phyloP scores from a whole-genome alignment of 192 early-diverging fungal genomes.

The Podila epigama region DNA sequence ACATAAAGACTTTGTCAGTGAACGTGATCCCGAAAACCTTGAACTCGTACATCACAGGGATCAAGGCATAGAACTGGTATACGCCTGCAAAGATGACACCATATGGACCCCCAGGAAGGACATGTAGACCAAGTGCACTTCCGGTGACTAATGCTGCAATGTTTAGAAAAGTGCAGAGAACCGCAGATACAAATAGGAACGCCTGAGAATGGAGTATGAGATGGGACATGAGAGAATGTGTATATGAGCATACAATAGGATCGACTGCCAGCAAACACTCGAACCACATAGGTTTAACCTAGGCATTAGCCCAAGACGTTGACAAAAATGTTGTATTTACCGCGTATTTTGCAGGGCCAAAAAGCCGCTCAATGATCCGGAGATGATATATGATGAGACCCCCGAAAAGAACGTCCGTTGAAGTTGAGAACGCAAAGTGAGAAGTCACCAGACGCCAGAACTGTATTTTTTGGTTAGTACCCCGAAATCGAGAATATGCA shows the following conservation, averaged over 20 bases:
- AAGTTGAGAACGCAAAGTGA: slow-evolving; percentile 61
- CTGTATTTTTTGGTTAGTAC: too few relatives aligned
- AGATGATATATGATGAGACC: slow-evolving; percentile 65
- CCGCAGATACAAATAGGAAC: slow-evolving; percentile 57
- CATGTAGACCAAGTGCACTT: slow-evolving; percentile 50
- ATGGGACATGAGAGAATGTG: too few relatives aligned
- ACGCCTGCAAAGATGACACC: slow-evolving; percentile 63
- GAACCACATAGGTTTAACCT: too few relatives aligned
- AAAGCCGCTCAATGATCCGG: slow-evolving; percentile 66
- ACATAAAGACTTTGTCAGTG: slow-evolving; percentile 59
- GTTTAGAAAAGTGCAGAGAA: slow-evolving; percentile 60
- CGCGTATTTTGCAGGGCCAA: slow-evolving; percentile 67
- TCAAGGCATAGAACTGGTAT: slow-evolving; percentile 63
- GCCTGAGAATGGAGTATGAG: too few relatives aligned
- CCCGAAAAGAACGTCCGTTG: slow-evolving; percentile 68
- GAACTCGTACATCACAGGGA: slow-evolving; percentile 62
- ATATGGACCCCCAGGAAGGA: slow-evolving; percentile 65
- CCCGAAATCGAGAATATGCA: too few relatives aligned
- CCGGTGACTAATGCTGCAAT: slow-evolving; percentile 58
- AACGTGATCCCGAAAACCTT: slow-evolving; percentile 59
- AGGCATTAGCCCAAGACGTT: not conserved
- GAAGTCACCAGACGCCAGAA: slow-evolving; percentile 69
- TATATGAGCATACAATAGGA: too few relatives aligned
- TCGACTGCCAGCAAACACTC: too few relatives aligned
- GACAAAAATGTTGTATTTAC: slow-evolving; percentile 30